Conservation (phyloP, 306 rosid genomes). For the Vigna radiata region DNA sequence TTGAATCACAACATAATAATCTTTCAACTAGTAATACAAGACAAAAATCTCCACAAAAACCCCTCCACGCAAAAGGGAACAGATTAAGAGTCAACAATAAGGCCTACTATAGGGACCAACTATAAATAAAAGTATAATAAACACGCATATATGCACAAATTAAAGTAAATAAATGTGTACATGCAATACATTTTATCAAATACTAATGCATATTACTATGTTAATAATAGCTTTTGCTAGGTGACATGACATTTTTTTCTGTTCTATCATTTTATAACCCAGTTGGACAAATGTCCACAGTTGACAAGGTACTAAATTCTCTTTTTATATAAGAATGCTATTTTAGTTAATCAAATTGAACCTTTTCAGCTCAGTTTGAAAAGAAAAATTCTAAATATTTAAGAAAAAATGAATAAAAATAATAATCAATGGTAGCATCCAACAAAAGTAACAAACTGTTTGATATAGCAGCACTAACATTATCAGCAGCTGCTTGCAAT, state of each 20-base stretch:
- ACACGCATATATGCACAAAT: background rate
- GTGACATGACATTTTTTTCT: background rate
- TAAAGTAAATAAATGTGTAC: background rate
- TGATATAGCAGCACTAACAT: slow-evolving; percentile 52
- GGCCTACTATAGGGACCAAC: background rate
- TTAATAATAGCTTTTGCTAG: background rate
- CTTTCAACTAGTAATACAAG: background rate
- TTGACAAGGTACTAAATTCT: background rate
- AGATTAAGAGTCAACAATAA: background rate
- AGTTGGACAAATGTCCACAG: slow-evolving; percentile 1
- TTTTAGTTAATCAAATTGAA: background rate
- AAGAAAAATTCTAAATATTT: background rate
- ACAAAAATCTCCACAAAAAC: too few species aligned
- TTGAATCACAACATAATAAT: background rate
- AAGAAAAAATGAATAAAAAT: slow-evolving; percentile 23
- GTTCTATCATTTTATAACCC: slow-evolving; percentile 2
- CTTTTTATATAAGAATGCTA: background rate
- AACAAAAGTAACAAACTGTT: slow-evolving; percentile 7
- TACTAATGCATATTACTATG: background rate
- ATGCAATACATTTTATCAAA: background rate
- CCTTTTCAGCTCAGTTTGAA: slow-evolving; percentile 24
- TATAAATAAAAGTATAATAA: background rate
- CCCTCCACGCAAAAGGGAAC: background rate
- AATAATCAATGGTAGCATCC: slow-evolving; percentile 27
- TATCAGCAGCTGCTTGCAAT: slow-evolving; percentile 95